Conservation (phyloP, 108 stramenopile genomes). For the Skeletonema marinoi region DNA sequence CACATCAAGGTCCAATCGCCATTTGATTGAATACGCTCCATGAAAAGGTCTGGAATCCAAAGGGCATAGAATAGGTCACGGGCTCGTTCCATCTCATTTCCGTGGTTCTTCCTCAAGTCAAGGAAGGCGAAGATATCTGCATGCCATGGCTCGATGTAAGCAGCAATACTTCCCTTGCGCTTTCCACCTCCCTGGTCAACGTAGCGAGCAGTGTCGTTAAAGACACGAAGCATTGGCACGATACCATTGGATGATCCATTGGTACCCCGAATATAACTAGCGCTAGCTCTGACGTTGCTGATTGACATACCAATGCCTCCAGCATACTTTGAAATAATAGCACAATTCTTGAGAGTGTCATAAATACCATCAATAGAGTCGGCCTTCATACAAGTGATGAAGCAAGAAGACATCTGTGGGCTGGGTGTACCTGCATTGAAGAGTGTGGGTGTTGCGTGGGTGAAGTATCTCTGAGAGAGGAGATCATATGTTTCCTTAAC, state of each 20-base stretch:
- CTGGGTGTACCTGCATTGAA: conserved; percentile 97
- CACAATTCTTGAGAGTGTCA: conserved; percentile 98
- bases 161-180: conserved; percentile 96
- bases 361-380: conserved; percentile 99
- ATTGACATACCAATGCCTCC: conserved; percentile 98
- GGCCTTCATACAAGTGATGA: conserved; percentile 94
- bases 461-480: conserved; percentile 94
- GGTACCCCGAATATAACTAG: conserved; percentile 96
- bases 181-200: conserved; percentile 99
- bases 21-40: conserved; percentile 95
- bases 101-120: conserved; percentile 98
- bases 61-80: conserved; percentile 98
- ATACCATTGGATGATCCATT: conserved; percentile 99
- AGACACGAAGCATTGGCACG: conserved; percentile 99
- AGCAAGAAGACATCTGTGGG: conserved; percentile 98
- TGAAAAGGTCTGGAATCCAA: conserved; percentile 99
- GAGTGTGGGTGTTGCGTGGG: conserved; percentile 98
- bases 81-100: conserved; percentile 96
- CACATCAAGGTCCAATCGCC: conserved; percentile 92
- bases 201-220: conserved; percentile 98
- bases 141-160: conserved; percentile 99
- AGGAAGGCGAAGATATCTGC: conserved; percentile 97
- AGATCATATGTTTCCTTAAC: conserved; percentile 97
- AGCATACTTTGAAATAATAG: conserved; percentile 98
- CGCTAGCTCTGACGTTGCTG: conserved; percentile 93